phyloP scores from a whole-genome alignment of 2,329 filamentous ascomycete genomes.

The Monilinia fructicola region DNA sequence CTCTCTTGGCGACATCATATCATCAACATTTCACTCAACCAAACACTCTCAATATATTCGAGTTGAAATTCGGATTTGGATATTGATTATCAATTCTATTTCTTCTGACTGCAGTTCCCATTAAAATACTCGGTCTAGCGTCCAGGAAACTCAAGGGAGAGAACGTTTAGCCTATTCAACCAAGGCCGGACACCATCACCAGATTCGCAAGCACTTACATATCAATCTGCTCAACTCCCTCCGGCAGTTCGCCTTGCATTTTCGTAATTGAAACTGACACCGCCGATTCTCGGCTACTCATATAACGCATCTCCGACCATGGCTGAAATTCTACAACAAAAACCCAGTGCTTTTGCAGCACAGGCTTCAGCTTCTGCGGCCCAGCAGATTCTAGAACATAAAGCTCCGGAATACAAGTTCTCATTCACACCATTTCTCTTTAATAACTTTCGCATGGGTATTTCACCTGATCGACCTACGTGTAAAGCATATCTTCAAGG shows the following conservation, averaged over 20 bases:
- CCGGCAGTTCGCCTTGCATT: slow-evolving; percentile 10
- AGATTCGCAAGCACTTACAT: slow-evolving; percentile 8
- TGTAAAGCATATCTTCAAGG: slow-evolving; percentile 86
- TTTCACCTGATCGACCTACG: slow-evolving; percentile 73
- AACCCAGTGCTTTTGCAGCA: slow-evolving; percentile 21
- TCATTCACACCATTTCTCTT: slow-evolving; percentile 84
- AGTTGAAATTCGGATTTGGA: background rate
- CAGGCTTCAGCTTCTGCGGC: slow-evolving; percentile 24
- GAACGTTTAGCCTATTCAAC: background rate
- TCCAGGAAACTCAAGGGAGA: background rate
- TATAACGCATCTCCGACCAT: background rate
- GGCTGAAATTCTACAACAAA: slow-evolving; percentile 20
- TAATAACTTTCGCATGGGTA: slow-evolving; percentile 78
- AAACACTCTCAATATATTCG: background rate
- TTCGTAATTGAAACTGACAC: background rate
- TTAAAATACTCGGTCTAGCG: background rate
- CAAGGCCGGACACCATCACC: slow-evolving; percentile 8
- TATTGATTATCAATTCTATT: background rate
- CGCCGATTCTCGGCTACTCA: background rate
- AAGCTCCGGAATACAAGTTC: slow-evolving; percentile 64
- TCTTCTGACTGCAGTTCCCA: background rate
- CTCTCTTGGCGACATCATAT: background rate
- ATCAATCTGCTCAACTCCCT: background rate
- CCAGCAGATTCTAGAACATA: slow-evolving; percentile 56
- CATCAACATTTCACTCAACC: background rate